Base-by-base conservation (phyloP, 371 early-diverging fungal species). In the Nematocida sp. region DNA sequence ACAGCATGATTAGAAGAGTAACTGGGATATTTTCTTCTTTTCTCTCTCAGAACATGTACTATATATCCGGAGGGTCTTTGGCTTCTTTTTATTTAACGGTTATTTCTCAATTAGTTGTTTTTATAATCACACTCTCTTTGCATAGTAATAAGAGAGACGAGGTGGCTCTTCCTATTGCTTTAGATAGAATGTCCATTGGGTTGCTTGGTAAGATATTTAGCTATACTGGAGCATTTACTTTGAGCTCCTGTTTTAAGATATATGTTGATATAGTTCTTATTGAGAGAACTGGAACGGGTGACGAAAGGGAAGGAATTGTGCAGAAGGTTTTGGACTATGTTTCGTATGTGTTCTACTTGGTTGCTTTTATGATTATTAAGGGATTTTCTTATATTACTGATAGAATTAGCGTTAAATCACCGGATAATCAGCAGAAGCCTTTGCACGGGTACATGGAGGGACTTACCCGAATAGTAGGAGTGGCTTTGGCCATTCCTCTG, bases 21-120 rank as follows among this genome's bases (percentile, higher is more conserved):
- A 50, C 60, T n/a, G 53, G 69, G 36, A 65, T 81, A 36, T 1
- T 78, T 38, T 69, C 79, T 30, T 63, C 71, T 47, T 79, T 69
- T 66, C 54, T 81, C 48, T 77, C 78, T 0, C 82, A 81, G 67
- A 79, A 81, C 50, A 55, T 79, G 50, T 65, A 77, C 56, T 66
- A 68, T 40, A 57, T 63, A 38, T 53, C 63, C 25, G 65, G 76
- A 30, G 57, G 26, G 5, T 57, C 77, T 40, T 1, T 42, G 36
- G 4, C 69, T 18, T n/a, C 69, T 26, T 16, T 68, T 11, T 68
- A 53, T 47, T 30, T 76, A 3, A 78, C 69, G 38, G 42, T 79
- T 35, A 26, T 42, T 26, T 65, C 69, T 13, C 77, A 78, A 39
- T 35, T 67, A 16, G 1, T 69, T 0, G 59, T 65, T 1, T 49